These are phyloP conservation scores for Globisporangium parvum DNA, from an alignment of 352 stramenopile species.

Conservation along the genomic window DNA sequence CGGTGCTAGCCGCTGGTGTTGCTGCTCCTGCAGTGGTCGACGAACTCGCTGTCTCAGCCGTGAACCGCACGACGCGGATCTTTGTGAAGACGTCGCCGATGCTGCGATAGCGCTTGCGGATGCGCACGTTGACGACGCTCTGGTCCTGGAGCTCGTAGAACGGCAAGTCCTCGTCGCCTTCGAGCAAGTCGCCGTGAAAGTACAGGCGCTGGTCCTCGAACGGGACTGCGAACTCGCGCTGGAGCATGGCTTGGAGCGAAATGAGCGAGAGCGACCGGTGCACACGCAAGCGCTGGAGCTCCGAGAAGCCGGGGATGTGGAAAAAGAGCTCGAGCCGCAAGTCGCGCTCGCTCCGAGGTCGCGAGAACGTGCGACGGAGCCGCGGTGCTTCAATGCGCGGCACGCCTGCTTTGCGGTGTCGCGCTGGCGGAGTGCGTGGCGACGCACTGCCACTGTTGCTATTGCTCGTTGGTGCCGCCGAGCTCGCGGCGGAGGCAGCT, in stretches of 20 bases:
- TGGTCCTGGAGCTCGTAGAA: slow-evolving; percentile 51
- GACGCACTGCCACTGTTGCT: not conserved
- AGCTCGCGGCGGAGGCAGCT: not conserved
- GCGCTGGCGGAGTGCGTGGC: not conserved
- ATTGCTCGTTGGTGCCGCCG: not conserved
- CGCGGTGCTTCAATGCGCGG: not conserved
- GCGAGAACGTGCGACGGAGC: slow-evolving; percentile 19
- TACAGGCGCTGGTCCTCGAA: slow-evolving; percentile 64
- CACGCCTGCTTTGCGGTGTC: slow-evolving; percentile 1
- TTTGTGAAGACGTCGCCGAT: slow-evolving; percentile 64
- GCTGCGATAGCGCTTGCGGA: slow-evolving; percentile 38
- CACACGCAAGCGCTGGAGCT: slow-evolving; percentile 33
- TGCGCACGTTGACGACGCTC: slow-evolving; percentile 40
- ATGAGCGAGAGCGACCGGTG: slow-evolving; percentile 45
- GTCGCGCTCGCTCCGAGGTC: slow-evolving; percentile 16
- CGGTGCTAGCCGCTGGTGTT: not conserved
- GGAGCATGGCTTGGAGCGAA: slow-evolving; percentile 42
- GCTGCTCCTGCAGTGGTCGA: not conserved
- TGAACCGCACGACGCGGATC: slow-evolving; percentile 51
- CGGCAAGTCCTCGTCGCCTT: slow-evolving; percentile 53
- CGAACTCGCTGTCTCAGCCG: slow-evolving; percentile 4
- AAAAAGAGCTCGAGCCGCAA: slow-evolving; percentile 50
- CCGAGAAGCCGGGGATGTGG: slow-evolving; percentile 22
- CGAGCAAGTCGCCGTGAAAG: slow-evolving; percentile 45
- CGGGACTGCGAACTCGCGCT: slow-evolving; percentile 46